Evolutionary conservation across 2,329 filamentous ascomycete species (phyloP), one percentile per base, ranked within the genome.

Genomic region (Phaeosphaeriaceae sp.): DNA sequence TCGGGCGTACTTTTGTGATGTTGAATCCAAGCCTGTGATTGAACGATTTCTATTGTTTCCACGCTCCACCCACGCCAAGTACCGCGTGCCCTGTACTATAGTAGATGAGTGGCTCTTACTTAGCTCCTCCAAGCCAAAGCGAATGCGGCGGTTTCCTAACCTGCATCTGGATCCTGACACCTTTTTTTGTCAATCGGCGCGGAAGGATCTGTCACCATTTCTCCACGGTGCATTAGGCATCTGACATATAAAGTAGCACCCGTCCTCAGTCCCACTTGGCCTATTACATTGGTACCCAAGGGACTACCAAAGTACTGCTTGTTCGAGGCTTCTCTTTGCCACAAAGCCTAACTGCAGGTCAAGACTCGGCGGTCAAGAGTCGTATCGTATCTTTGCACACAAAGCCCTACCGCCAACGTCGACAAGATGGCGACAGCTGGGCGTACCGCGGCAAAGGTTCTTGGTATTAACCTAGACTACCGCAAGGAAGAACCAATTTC

Each of bases 401-500:
- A 12, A 18, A 21, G 12, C 29, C 6, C 21, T 7, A 8, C 21
- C 9, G 26, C 21, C 21, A 38, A 8, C 18, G 45, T 40, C 21
- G 43, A 44, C 61, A 52, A 56, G 56, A 56, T 65, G 54, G 52
- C 82, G 81, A 61, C 86, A 87, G 73, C 61, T 88, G 61, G 88
- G 89, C 87, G 87, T 66, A 78, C 79, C 60, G 74, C 95, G 71
- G 92, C 92, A 69, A 94, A 90, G 73, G 81, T 79, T 52, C 81
- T 97, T 41, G 88, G 89, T 56, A 96, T 97, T 81, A 89, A 94
- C 69, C 77, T 95, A 26, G 79, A 89, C 54, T 83, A 87, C 53
- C 80, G 83, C 40, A 82, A 92, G 52, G 80, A 82, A 87, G 89
- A 66, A 37, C 58, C 58, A 15, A 85, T 90, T 29, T 81, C 87